phyloP scores from a whole-genome alignment of 2,329 filamentous ascomycete species.

The Phialocephala sp. region DNA sequence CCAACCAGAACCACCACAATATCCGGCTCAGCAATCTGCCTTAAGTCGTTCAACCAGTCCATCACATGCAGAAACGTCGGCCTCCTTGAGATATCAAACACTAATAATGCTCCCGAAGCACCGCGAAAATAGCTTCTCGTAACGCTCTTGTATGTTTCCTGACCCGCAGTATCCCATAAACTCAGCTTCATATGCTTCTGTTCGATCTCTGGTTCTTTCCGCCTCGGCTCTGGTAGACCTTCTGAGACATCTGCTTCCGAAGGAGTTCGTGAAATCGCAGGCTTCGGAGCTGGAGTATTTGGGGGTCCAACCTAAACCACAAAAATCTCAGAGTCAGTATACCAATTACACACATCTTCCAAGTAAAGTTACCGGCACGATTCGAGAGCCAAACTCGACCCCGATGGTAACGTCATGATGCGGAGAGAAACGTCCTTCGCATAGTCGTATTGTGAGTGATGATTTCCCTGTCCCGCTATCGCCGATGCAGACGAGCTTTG shows the following conservation, averaged over 20 bases:
- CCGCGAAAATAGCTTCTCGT: conserved; percentile 80
- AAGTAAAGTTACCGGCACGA: conserved; percentile 66
- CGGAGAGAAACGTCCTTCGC: conserved; percentile 92
- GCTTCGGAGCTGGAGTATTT: conserved; percentile 56
- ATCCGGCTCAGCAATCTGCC: conserved; percentile 92
- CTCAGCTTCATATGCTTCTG: conserved; percentile 90
- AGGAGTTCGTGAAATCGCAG: conserved; percentile 39
- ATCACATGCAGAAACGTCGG: conserved; percentile 88
- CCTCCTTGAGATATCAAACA: conserved; percentile 91
- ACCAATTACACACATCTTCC: too few species aligned
- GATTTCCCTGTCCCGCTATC: conserved; percentile 97
- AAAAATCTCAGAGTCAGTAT: too few species aligned
- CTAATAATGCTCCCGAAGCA: conserved; percentile 77
- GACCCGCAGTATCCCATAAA: conserved; percentile 94
- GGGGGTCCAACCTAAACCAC: conserved; percentile 68
- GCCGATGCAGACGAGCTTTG: conserved; percentile 97
- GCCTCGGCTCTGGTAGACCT: conserved; percentile 61
- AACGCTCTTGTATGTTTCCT: conserved; percentile 97
- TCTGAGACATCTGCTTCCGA: conserved; percentile 40
- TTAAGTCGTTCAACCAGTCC: conserved; percentile 91
- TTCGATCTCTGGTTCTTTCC: conserved; percentile 42
- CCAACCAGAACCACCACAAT: conserved; percentile 95
- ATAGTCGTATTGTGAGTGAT: conserved; percentile 90
- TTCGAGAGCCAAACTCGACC: conserved; percentile 94
- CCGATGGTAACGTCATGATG: conserved; percentile 98